Percentiles rank a stretch among this genome's conserved stretches.
These are phyloP conservation scores for Quercus engelmannii DNA, from an alignment of 306 rosid species.

Conservation along the genomic window DNA sequence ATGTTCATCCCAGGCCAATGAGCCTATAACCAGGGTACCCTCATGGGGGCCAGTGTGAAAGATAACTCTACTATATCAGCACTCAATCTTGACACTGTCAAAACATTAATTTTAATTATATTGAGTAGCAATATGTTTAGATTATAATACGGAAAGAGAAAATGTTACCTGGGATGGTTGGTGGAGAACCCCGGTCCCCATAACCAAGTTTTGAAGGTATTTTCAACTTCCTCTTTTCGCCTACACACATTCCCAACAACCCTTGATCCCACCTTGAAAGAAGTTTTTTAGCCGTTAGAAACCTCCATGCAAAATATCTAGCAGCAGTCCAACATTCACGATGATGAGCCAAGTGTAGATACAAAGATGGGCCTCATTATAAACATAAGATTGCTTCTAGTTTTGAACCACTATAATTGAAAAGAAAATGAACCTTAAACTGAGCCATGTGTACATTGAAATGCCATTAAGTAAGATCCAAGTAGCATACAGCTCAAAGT, in stretches of 20 bases:
- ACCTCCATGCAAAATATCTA: not conserved
- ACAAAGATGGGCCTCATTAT: not conserved
- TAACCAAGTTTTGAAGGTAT: conserved; percentile 93
- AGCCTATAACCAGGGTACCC: too few species aligned
- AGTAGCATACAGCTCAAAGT: not conserved
- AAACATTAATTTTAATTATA: not conserved
- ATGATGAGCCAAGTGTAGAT: not conserved
- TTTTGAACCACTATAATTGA: not conserved
- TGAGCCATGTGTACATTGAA: not conserved
- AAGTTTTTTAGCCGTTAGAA: not conserved
- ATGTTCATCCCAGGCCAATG: too few species aligned
- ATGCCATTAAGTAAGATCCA: not conserved
- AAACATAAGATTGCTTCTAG: not conserved
- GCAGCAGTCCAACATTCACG: not conserved
- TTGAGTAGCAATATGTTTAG: not conserved
- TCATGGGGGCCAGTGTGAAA: too few species aligned
- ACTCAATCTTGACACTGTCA: not conserved
- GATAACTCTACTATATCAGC: not conserved
- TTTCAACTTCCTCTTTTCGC: conserved; percentile 95
- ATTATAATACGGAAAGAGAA: not conserved
- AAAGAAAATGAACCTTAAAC: not conserved
- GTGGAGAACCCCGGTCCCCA: conserved; percentile 90
- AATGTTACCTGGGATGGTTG: conserved; percentile 78
- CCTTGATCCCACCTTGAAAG: conserved; percentile 98
- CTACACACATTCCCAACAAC: conserved; percentile 81